phyloP scores from a whole-genome alignment of 345 rosid genomes.

The Aquilaria yunnanensis region DNA sequence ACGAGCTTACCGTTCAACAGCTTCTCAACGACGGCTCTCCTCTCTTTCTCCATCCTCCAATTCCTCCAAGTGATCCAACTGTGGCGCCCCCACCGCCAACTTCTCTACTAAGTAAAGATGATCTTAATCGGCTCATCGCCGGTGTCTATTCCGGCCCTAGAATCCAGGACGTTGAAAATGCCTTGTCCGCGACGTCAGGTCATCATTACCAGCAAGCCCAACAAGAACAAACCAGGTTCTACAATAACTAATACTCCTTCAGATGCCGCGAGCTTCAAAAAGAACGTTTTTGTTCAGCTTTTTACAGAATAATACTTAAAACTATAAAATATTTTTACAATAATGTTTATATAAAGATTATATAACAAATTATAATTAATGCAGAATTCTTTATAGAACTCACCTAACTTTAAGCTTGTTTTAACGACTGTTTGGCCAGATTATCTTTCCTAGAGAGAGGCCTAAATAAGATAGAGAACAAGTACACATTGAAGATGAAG shows the following conservation, averaged over 20 bases:
- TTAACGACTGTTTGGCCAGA: slow-evolving; percentile 5
- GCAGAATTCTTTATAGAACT: too few relatives aligned
- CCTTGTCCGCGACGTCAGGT: slow-evolving; percentile 25
- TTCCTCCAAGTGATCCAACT: slow-evolving; percentile 4
- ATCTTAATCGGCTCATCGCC: slow-evolving; percentile 27
- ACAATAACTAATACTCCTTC: background rate
- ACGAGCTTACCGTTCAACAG: slow-evolving; percentile 39
- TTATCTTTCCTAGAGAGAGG: slow-evolving; percentile 29
- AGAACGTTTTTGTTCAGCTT: too few relatives aligned
- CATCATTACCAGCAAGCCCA: slow-evolving; percentile 19
- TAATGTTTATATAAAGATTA: too few relatives aligned
- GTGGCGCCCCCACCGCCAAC: background rate
- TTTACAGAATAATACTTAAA: too few relatives aligned
- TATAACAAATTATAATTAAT: too few relatives aligned
- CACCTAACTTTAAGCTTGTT: too few relatives aligned
- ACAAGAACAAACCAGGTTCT: slow-evolving; percentile 27
- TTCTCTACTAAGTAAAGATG: slow-evolving; percentile 17
- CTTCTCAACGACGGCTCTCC: slow-evolving; percentile 45
- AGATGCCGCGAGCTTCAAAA: background rate
- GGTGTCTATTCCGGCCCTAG: slow-evolving; percentile 50
- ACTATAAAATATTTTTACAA: too few relatives aligned
- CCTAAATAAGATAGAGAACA: slow-evolving; percentile 42
- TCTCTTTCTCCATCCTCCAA: slow-evolving; percentile 28
- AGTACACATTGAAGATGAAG: slow-evolving; percentile 68
- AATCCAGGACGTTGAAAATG: slow-evolving; percentile 44